Conservation (phyloP, 1,139 yeast species). For the Meyerozyma guilliermondii region DNA sequence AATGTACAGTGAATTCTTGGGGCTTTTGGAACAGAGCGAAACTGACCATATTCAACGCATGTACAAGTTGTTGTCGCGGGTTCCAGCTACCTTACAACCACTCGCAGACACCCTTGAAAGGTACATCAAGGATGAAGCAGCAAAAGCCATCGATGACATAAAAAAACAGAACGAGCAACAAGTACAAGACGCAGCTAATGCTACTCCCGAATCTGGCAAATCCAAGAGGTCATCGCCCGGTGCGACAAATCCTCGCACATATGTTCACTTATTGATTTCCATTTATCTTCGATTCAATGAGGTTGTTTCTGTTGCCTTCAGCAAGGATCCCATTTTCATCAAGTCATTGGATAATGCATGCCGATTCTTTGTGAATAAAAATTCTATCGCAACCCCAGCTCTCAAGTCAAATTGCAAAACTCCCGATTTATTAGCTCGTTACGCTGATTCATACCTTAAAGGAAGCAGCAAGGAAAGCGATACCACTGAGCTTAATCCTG, state of each 20-base stretch:
- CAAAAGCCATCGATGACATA: constrained; percentile 61
- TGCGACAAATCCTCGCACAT: constrained; percentile 61
- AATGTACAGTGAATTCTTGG: constrained; percentile 72
- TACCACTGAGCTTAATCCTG: constrained; percentile 67
- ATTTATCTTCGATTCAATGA: constrained; percentile 65
- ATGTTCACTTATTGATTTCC: constrained; percentile 70
- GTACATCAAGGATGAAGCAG: constrained; percentile 72
- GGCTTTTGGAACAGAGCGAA: constrained; percentile 71
- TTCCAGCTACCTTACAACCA: constrained; percentile 71
- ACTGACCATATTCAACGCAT: constrained; percentile 73
- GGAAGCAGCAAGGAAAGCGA: constrained; percentile 70
- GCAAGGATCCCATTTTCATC: constrained; percentile 71
- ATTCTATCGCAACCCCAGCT: constrained; percentile 70
- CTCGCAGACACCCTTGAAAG: constrained; percentile 68
- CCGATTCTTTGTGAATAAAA: constrained; percentile 75
- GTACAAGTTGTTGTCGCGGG: constrained; percentile 71
- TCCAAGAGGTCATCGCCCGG: constrained; percentile 21
- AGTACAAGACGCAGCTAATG: constrained; percentile 14
- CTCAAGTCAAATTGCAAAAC: constrained; percentile 53
- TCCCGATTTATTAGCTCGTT: constrained; percentile 87
- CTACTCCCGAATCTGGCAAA: constrained; percentile 10
- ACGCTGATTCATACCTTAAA: constrained; percentile 78
- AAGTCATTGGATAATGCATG: constrained; percentile 91
- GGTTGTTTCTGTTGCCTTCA: constrained; percentile 68
- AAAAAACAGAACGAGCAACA: constrained; percentile 43